These are phyloP conservation scores for Phytopythium kandeliae DNA, from an alignment of 352 stramenopile species.

Conservation along the genomic window DNA sequence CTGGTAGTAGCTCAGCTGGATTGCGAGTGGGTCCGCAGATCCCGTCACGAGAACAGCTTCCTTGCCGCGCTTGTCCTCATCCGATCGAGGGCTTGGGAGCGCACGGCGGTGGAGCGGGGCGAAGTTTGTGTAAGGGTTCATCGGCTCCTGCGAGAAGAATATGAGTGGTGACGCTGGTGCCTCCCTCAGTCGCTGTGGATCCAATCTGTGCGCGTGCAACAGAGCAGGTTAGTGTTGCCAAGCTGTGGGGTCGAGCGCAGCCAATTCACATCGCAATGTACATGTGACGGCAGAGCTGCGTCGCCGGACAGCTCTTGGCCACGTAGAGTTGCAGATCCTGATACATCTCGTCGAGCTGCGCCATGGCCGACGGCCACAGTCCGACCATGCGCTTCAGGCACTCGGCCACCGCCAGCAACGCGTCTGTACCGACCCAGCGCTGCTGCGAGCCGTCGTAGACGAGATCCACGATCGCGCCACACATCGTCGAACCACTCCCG, in stretches of 20 bases:
- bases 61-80: slow-evolving; percentile 11
- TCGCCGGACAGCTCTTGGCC: not conserved
- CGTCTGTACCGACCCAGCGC: slow-evolving; percentile 12
- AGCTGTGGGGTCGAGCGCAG: too few relatives aligned
- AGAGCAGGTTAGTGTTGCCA: not conserved
- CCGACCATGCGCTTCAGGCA: slow-evolving; percentile 27
- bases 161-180: not conserved
- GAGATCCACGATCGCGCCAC: not conserved
- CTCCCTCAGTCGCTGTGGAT: not conserved
- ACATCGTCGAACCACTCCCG: slow-evolving; percentile 11
- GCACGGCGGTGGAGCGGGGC: slow-evolving; percentile 1
- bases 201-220: not conserved
- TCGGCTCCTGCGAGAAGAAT: slow-evolving; percentile 26
- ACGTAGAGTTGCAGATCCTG: slow-evolving; percentile 18
- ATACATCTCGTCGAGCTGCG: slow-evolving; percentile 21
- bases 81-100: not conserved
- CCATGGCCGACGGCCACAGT: slow-evolving; percentile 17
- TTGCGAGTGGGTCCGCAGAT: slow-evolving; percentile 47
- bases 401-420: slow-evolving; percentile 29
- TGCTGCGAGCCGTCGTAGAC: slow-evolving; percentile 9
- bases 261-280: too few relatives aligned
- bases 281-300: slow-evolving; percentile 1
- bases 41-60: slow-evolving; percentile 40
- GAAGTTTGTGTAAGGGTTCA: slow-evolving; percentile 35
- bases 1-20: slow-evolving; percentile 57